These are phyloP conservation scores for Sonneratia caseolaris DNA, from an alignment of 345 rosid genomes.

Conservation along the genomic window DNA sequence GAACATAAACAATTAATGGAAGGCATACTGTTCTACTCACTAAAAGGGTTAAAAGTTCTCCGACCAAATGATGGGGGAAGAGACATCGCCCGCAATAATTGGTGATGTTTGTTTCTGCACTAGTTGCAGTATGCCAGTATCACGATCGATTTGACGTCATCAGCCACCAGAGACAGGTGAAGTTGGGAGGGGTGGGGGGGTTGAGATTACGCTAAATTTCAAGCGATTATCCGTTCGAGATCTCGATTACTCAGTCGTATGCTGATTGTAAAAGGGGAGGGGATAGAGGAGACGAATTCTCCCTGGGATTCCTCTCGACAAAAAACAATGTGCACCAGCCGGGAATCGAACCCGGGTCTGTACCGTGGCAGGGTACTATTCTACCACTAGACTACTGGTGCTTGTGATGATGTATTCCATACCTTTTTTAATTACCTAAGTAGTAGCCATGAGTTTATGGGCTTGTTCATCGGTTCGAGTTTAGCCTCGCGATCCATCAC, in stretches of 20 bases:
- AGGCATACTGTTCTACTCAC: neutral
- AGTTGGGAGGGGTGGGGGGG: too few species aligned
- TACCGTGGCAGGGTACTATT: conserved; percentile 71
- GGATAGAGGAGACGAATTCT: too few species aligned
- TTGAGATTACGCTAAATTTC: too few species aligned
- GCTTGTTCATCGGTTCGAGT: too few species aligned
- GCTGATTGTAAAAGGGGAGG: too few species aligned
- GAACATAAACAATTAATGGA: neutral
- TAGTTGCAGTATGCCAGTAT: neutral
- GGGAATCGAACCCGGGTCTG: conserved; percentile 65
- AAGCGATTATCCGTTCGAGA: neutral
- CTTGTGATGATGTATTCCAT: neutral
- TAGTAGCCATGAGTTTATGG: too few species aligned
- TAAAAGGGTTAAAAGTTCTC: conserved; percentile 1
- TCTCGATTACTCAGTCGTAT: neutral
- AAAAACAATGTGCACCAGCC: neutral
- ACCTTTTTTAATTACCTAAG: too few species aligned
- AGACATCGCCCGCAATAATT: neutral
- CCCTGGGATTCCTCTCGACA: too few species aligned
- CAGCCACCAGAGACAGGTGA: neutral
- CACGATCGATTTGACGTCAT: neutral
- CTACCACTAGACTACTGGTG: conserved; percentile 85
- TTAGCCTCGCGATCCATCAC: too few species aligned
- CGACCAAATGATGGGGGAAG: neutral
- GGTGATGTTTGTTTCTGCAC: neutral